Evolutionary conservation across 2,329 filamentous ascomycete genomes (phyloP).

Genomic region (Spiromastix sp.): DNA sequence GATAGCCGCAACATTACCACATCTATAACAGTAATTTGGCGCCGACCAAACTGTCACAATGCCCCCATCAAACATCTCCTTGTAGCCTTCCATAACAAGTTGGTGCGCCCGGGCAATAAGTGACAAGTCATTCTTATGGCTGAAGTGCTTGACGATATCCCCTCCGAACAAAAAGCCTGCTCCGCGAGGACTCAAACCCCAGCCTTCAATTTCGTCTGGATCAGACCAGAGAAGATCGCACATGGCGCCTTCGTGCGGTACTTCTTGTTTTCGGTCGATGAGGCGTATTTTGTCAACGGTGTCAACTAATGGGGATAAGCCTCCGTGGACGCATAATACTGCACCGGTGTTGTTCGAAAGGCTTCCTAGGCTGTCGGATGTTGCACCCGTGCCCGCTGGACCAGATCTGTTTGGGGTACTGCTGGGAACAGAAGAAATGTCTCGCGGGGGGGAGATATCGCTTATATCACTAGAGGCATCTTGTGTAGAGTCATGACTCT

Average conservation of each 20-base stretch:
- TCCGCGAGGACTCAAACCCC: conserved; percentile 86
- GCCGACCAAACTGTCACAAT: conserved; percentile 99
- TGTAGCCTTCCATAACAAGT: conserved; percentile 98
- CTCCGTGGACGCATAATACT: conserved; percentile 91
- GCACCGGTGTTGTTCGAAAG: conserved; percentile 56
- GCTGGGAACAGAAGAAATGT: conserved; percentile 32
- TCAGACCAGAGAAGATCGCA: conserved; percentile 97
- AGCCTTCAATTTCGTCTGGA: conserved; percentile 94
- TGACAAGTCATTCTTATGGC: conserved; percentile 83
- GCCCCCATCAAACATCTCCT: conserved; percentile 94
- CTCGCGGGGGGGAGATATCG: conserved; percentile 29
- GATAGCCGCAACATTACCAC: conserved; percentile 90
- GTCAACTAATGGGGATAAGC: conserved; percentile 82
- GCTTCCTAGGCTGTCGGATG: conserved; percentile 52
- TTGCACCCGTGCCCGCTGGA: conserved; percentile 69
- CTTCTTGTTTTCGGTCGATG: conserved; percentile 93
- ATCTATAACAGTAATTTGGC: conserved; percentile 93
- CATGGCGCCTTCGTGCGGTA: conserved; percentile 97
- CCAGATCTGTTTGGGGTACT: conserved; percentile 48
- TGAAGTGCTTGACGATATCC: conserved; percentile 93
- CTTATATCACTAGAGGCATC: conserved; percentile 25
- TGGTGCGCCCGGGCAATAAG: conserved; percentile 92
- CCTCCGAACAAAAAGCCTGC: conserved; percentile 93
- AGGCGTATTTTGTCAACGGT: conserved; percentile 91
- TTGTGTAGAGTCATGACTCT: conserved; percentile 22